phyloP scores from a whole-genome alignment of 139 green algal genomes.

The Chlorella sp. region DNA sequence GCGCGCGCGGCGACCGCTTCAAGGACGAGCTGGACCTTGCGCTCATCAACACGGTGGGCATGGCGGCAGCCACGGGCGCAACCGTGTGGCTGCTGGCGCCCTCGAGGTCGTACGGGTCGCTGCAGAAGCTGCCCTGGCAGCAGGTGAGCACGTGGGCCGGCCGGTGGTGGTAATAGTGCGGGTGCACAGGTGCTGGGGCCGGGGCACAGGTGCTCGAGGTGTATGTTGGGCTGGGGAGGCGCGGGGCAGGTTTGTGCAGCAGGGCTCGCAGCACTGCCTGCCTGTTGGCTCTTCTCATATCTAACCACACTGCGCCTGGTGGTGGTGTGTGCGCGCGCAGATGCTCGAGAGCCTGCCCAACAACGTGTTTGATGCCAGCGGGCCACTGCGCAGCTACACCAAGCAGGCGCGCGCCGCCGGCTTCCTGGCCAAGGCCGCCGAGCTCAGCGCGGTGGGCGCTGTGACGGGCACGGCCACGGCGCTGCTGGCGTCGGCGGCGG shows the following conservation, averaged over 20 bases:
- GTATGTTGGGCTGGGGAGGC: too few species aligned
- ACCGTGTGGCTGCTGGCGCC: conserved; percentile 87
- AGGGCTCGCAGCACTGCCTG: too few species aligned
- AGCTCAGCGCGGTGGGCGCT: conserved; percentile 85
- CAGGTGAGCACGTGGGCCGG: conserved; percentile 25
- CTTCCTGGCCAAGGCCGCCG: conserved; percentile 75
- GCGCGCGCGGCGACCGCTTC: conserved; percentile 35
- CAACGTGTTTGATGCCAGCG: conserved; percentile 63
- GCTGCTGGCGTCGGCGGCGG: conserved; percentile 29
- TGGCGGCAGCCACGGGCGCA: conserved; percentile 73
- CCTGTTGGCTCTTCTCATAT: too few species aligned
- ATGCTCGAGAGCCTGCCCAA: conserved; percentile 55
- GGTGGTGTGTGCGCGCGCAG: too few species aligned
- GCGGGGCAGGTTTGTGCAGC: too few species aligned
- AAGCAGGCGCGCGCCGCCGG: conserved; percentile 42
- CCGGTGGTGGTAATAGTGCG: too few species aligned
- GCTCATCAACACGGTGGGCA: conserved; percentile 75
- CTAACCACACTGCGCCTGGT: too few species aligned
- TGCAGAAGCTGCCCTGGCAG: conserved; percentile 83
- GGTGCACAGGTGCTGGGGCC: too few species aligned
- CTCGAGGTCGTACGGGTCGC: conserved; percentile 62
- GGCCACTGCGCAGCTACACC: conserved; percentile 76
- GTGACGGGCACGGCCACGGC: conserved; percentile 51
- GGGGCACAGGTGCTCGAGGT: too few species aligned
- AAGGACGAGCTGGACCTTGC: conserved; percentile 84